A percentile compares a stretch with the other conserved stretches of the same genome.
Conservation (phyloP, 106 monocot species). For the Apostasia shenzhenica region DNA sequence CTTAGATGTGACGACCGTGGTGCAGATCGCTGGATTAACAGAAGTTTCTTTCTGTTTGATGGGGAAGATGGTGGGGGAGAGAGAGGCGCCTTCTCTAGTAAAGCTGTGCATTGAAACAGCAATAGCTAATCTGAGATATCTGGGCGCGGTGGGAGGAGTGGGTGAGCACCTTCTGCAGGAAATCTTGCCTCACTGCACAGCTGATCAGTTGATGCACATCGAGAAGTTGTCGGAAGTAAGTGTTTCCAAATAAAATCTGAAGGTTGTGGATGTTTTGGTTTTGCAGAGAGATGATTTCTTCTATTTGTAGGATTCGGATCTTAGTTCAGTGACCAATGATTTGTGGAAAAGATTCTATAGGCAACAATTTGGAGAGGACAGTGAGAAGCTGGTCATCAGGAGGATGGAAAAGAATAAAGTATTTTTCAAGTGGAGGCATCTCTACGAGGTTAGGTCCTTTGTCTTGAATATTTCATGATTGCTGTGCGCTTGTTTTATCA, state of each 20-base stretch:
- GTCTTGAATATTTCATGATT: neutral
- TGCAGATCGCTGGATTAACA: no score
- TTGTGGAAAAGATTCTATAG: constrained; percentile 87
- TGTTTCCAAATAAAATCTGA: neutral
- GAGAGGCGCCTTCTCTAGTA: constrained; percentile 42
- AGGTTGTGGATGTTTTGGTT: neutral
- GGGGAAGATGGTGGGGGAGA: constrained; percentile 4
- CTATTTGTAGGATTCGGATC: constrained; percentile 20
- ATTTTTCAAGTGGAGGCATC: constrained; percentile 56
- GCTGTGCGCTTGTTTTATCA: neutral
- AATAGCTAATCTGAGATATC: constrained; percentile 66
- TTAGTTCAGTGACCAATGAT: constrained; percentile 67
- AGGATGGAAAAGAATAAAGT: constrained; percentile 58
- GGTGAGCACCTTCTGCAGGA: constrained; percentile 47
- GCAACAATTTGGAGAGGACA: constrained; percentile 62
- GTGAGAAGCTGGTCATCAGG: constrained; percentile 29
- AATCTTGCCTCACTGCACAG: constrained; percentile 71
- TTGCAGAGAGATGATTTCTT: constrained; percentile 2
- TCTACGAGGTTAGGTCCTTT: constrained; percentile 50
- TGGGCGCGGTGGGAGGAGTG: constrained; percentile 59
- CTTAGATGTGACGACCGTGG: no score
- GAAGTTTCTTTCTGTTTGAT: no score
- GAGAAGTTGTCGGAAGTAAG: constrained; percentile 60
- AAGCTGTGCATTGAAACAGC: constrained; percentile 60
- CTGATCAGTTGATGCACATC: constrained; percentile 63